Evolutionary conservation across 352 stramenopile species (phyloP).

Genomic region (Phytophthora megakarya): DNA sequence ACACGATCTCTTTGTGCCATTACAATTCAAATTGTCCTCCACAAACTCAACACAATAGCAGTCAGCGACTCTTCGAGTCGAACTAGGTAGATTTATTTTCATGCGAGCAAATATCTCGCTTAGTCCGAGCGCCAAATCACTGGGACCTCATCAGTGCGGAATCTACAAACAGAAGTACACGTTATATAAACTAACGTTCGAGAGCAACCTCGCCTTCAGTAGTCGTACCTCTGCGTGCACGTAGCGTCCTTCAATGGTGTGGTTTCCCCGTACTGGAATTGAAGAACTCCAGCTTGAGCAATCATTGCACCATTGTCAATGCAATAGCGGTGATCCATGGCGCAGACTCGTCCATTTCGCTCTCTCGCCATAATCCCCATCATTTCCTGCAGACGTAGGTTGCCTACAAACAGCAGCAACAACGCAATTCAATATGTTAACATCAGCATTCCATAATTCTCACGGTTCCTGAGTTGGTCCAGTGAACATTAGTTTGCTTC

Average conservation of each 20-base stretch:
- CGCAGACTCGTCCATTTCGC: conserved; percentile 93
- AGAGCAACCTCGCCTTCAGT: too few species aligned
- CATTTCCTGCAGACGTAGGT: conserved; percentile 95
- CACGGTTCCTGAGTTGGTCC: neutral
- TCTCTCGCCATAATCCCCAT: conserved; percentile 98
- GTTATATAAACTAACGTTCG: neutral
- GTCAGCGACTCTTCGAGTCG: conserved; percentile 18
- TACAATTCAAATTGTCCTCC: neutral
- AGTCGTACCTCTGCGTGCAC: conserved; percentile 94
- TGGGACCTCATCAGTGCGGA: conserved; percentile 97
- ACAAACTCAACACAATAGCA: neutral
- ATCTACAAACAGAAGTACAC: conserved; percentile 54
- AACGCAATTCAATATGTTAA: neutral
- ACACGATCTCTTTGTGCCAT: conserved; percentile 18
- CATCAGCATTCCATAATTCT: neutral
- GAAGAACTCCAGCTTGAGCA: conserved; percentile 97
- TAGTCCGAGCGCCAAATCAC: conserved; percentile 95
- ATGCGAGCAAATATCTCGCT: conserved; percentile 1
- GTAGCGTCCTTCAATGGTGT: conserved; percentile 93
- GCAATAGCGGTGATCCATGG: conserved; percentile 99
- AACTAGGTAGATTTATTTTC: conserved; percentile 22
- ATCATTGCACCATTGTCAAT: conserved; percentile 99
- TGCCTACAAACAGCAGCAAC: conserved; percentile 38
- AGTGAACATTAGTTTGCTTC: neutral
- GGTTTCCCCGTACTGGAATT: conserved; percentile 94